These are phyloP conservation scores for Metschnikowia similis DNA, from an alignment of 805 yeast species.

Conservation along the genomic window DNA sequence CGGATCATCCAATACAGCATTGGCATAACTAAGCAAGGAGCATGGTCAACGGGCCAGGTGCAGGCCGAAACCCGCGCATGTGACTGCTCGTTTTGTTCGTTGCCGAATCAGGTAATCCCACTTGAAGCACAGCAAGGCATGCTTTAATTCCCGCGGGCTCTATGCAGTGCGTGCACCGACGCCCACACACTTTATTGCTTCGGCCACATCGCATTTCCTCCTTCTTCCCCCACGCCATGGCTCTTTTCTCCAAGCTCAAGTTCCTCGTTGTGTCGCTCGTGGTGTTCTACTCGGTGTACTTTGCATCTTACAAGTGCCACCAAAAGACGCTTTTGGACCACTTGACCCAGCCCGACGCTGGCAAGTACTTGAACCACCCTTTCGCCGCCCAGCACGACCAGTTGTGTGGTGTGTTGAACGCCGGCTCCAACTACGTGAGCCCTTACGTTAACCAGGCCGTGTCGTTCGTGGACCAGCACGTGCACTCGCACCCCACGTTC, in stretches of 20 bases:
- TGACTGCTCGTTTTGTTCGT: not conserved
- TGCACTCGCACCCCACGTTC: slow-evolving; percentile 34
- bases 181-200: slow-evolving; percentile 1
- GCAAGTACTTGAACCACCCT: slow-evolving; percentile 34
- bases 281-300: slow-evolving; percentile 33
- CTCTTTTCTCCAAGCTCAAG: slow-evolving; percentile 18
- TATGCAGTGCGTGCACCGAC: not conserved
- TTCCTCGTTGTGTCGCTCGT: slow-evolving; percentile 21
- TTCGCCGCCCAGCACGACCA: slow-evolving; percentile 32
- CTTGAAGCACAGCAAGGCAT: slow-evolving; percentile 4
- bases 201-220: not conserved
- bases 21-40: no score
- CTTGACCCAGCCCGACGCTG: slow-evolving; percentile 19
- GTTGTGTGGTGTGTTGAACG: slow-evolving; percentile 31
- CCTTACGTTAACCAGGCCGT: slow-evolving; percentile 30
- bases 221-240: slow-evolving; percentile 6
- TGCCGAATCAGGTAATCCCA: slow-evolving; percentile 2
- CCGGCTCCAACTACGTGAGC: slow-evolving; percentile 23
- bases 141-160: slow-evolving; percentile 4
- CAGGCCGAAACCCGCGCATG: not conserved
- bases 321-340: slow-evolving; percentile 25
- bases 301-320: slow-evolving; percentile 38
- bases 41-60: no score
- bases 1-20: no score
- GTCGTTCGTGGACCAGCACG: slow-evolving; percentile 32